Evolutionary conservation across 352 stramenopile genomes (phyloP), one percentile per base, ranked within the genome.

Genomic region (Phytopythium kandeliae): DNA sequence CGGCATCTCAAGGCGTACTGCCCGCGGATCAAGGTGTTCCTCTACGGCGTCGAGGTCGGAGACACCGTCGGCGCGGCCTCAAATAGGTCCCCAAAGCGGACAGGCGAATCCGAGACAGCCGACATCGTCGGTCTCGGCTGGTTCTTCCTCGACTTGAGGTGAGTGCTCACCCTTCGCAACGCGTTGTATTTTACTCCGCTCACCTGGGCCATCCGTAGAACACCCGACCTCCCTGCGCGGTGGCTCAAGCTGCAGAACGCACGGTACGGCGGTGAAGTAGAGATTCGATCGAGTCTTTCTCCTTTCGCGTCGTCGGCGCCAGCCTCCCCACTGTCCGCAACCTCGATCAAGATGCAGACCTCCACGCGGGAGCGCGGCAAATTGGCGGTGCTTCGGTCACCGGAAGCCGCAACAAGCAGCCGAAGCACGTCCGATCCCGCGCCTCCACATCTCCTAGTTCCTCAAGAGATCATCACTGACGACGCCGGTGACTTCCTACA

Each of bases 141-240:
- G 78, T 88, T 92, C 60, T 90, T 92, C 51, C 62, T 92, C 16
- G 81, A 92, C 36, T 46, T 92, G 5, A 77, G 81, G 77, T 89
- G 30, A 22, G 57, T 45, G 41, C 49, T 43, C 17, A 16, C 22
- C 35, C 2, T 31, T 17, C 25, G 3, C 40, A 4, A 15, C 16
- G 2, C 30, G 17, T 48, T 26, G 1, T 11, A 3, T 26, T 25
- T 25, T 12, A 4, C 40, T 7, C 44, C 10, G 38, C 19, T 42
- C 13, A 50, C 8, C 25, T 17, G 1, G 4, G 17, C 7, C 12
- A 15, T 11, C 11, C 11, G 12, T 35, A 89, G 78, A n/a, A 92
- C 81, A 0, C 78, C 78, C 30, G 79, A 92, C 17, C 54, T 88
- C 4, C 75, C 81, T 3, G 62, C 75, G 48, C 67, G 72, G 16